phyloP scores from a whole-genome alignment of 805 yeast species.

The Yarrowia phangngaensis region DNA sequence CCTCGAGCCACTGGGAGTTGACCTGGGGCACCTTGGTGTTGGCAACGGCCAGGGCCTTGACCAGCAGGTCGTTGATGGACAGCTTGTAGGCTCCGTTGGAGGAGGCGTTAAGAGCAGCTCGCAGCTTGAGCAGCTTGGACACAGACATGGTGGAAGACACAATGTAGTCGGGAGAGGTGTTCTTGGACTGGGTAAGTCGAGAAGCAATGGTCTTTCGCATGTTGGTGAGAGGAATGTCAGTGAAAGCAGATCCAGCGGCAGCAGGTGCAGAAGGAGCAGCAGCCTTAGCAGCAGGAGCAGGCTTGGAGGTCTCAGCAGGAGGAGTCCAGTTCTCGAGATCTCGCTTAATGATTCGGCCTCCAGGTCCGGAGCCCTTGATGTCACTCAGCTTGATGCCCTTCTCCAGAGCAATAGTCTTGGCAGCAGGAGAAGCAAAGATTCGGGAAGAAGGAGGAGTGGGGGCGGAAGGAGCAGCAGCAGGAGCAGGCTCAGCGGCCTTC shows the following conservation, averaged over 20 bases:
- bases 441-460: constrained; percentile 50
- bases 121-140: constrained; percentile 82
- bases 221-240: constrained; percentile 78
- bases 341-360: constrained; percentile 86
- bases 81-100: constrained; percentile 85
- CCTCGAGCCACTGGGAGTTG: constrained; percentile 89
- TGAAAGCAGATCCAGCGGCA: constrained; percentile 57
- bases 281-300: constrained; percentile 36
- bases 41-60: constrained; percentile 93
- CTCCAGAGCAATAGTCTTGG: constrained; percentile 88
- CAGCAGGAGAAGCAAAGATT: constrained; percentile 91
- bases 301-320: constrained; percentile 36
- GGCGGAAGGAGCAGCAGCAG: constrained; percentile 31
- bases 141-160: constrained; percentile 86
- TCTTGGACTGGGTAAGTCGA: constrained; percentile 83
- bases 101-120: constrained; percentile 80
- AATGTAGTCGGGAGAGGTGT: constrained; percentile 84
- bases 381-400: constrained; percentile 82
- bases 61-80: constrained; percentile 88
- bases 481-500: constrained; percentile 29
- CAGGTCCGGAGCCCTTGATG: constrained; percentile 89
- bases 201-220: constrained; percentile 94
- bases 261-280: constrained; percentile 43
- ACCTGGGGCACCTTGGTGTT: constrained; percentile 86
- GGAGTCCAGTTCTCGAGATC: constrained; percentile 77